These are phyloP conservation scores for Tritrichomonas musculus DNA, from an alignment of 208 protist species.

Conservation along the genomic window DNA sequence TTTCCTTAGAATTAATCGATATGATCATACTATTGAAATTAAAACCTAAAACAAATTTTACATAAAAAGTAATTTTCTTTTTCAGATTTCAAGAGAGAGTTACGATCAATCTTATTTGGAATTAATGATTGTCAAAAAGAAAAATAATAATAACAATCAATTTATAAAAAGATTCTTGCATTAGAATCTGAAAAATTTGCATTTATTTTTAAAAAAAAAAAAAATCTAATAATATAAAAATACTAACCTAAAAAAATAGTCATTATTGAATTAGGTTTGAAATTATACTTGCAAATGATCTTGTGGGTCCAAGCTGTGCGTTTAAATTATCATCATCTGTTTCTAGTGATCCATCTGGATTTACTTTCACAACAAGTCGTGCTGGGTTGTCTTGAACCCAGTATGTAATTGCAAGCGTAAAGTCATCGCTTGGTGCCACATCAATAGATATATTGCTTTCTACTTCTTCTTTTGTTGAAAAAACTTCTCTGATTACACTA, in stretches of 20 bases:
- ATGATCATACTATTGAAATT: no score
- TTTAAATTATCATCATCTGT: not conserved
- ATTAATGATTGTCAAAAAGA: no score
- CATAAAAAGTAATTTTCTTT: no score
- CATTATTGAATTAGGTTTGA: not conserved
- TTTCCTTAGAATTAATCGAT: no score
- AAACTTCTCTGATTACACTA: not conserved
- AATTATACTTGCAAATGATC: not conserved
- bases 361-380: not conserved
- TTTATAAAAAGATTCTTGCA: no score
- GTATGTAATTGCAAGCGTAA: not conserved
- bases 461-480: not conserved
- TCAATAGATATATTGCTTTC: not conserved
- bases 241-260: not conserved
- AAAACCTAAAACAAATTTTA: no score
- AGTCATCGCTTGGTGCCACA: not conserved
- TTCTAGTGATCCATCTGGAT: not conserved
- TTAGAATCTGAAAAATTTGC: no score
- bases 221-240: no score
- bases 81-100: no score
- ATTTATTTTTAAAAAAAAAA: no score
- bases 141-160: no score
- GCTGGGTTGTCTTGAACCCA: not conserved
- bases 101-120: no score
- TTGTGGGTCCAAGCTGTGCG: not conserved